Evolutionary conservation across 257 asterid genomes (phyloP).

Genomic region (Jacaranda mimosifolia): DNA sequence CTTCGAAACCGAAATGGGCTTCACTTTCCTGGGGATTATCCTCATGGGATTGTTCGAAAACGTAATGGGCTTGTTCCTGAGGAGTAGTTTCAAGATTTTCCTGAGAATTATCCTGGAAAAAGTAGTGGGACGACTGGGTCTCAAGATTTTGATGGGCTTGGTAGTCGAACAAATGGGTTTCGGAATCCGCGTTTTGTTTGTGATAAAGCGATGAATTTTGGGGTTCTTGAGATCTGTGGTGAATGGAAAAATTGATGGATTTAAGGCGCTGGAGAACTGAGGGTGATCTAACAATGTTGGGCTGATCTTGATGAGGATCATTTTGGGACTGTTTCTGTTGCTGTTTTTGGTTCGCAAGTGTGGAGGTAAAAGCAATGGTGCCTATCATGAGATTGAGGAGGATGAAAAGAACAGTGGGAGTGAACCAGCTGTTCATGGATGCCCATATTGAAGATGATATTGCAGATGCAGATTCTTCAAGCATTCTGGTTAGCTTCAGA

Average conservation of each 20-base stretch:
- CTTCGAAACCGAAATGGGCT: constrained; percentile 23
- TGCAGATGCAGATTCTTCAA: constrained; percentile 71
- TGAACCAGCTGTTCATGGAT: constrained; percentile 87
- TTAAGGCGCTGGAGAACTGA: constrained; percentile 79
- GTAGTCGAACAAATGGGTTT: constrained; percentile 40
- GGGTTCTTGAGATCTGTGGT: constrained; percentile 53
- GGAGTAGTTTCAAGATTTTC: constrained; percentile 22
- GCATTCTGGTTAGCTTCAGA: constrained; percentile 44
- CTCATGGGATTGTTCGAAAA: constrained; percentile 29
- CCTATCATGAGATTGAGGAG: constrained; percentile 84
- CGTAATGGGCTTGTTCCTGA: constrained; percentile 29
- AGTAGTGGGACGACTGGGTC: constrained; percentile 50
- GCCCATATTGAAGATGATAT: constrained; percentile 77
- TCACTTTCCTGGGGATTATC: constrained; percentile 24
- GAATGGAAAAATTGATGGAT: constrained; percentile 57
- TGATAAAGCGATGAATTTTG: constrained; percentile 24
- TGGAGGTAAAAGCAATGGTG: constrained; percentile 75
- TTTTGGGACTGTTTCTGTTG: constrained; percentile 39
- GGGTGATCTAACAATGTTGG: constrained; percentile 53
- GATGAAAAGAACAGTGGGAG: constrained; percentile 83
- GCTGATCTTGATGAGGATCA: constrained; percentile 26
- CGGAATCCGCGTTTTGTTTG: constrained; percentile 46
- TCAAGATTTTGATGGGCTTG: constrained; percentile 36
- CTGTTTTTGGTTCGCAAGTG: constrained; percentile 55
- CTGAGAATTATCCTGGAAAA: constrained; percentile 47